Percentiles rank a stretch among this genome's conserved stretches.
phyloP scores from a whole-genome alignment of 495 filamentous ascomycete species.

The Penicillium silybi region DNA sequence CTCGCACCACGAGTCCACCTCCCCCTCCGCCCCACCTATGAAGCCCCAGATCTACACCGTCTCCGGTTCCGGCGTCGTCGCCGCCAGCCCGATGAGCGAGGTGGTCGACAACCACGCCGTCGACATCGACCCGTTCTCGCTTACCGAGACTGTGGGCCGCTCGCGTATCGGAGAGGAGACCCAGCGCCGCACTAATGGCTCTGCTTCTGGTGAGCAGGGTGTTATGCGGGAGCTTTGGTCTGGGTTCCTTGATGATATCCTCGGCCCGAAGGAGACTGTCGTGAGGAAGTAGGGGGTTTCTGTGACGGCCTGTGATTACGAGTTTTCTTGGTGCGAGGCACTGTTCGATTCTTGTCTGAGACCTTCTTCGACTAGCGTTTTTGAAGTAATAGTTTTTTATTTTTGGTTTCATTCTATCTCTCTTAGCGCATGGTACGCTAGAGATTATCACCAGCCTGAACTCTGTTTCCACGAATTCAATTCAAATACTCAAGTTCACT shows the following conservation, averaged over 20 bases:
- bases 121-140: conserved; percentile 55
- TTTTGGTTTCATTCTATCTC: background rate
- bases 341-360: background rate
- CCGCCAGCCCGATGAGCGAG: conserved; percentile 54
- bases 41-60: conserved; percentile 56
- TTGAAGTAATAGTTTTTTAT: background rate
- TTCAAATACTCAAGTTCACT: background rate
- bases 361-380: background rate
- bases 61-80: conserved; percentile 45
- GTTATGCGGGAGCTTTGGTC: conserved; percentile 48
- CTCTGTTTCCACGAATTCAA: background rate
- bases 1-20: conserved; percentile 22
- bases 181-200: conserved; percentile 19
- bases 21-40: conserved; percentile 36
- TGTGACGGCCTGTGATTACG: conserved; percentile 7
- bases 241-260: conserved; percentile 57
- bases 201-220: conserved; percentile 30
- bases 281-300: conserved; percentile 19
- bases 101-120: conserved; percentile 54
- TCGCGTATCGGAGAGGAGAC: conserved; percentile 40
- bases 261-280: conserved; percentile 39
- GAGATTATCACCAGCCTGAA: background rate
- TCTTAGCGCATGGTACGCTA: background rate
- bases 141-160: conserved; percentile 49
- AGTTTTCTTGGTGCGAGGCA: background rate